phyloP scores from a whole-genome alignment of 2,329 filamentous ascomycete genomes.

The Laburnicola sp. region DNA sequence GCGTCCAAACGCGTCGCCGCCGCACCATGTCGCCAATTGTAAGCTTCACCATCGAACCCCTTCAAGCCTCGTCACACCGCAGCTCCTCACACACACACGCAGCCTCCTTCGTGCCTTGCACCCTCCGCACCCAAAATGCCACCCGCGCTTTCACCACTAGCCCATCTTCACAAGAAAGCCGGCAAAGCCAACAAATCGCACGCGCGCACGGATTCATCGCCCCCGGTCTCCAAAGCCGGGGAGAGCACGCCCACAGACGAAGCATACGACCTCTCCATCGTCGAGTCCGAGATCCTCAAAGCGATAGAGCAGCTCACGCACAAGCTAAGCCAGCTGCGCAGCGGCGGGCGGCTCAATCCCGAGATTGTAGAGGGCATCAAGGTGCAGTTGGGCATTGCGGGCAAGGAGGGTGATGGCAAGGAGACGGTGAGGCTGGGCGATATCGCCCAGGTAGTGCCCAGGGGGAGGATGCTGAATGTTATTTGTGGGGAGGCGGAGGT shows the following conservation, averaged over 20 bases:
- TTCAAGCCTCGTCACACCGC: neutral
- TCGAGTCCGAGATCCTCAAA: slow-evolving; percentile 60
- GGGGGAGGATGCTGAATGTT: slow-evolving; percentile 64
- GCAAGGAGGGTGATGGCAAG: slow-evolving; percentile 41
- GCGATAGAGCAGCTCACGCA: slow-evolving; percentile 61
- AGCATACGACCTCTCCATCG: slow-evolving; percentile 62
- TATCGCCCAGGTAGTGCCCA: slow-evolving; percentile 68
- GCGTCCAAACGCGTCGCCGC: slow-evolving; percentile 26
- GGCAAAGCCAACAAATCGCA: slow-evolving; percentile 53
- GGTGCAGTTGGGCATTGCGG: slow-evolving; percentile 58
- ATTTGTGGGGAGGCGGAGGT: slow-evolving; percentile 67
- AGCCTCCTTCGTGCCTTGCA: slow-evolving; percentile 5
- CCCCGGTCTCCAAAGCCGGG: slow-evolving; percentile 29
- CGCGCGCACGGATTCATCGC: slow-evolving; percentile 40
- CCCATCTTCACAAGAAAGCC: slow-evolving; percentile 53
- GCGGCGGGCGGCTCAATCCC: slow-evolving; percentile 65
- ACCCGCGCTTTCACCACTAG: slow-evolving; percentile 50
- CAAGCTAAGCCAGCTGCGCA: slow-evolving; percentile 64
- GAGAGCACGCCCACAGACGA: slow-evolving; percentile 51
- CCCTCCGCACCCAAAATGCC: slow-evolving; percentile 13
- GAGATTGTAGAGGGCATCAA: slow-evolving; percentile 63
- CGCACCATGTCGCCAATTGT: slow-evolving; percentile 30
- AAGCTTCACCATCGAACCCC: slow-evolving; percentile 15
- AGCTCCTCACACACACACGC: slow-evolving; percentile 13
- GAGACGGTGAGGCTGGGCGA: slow-evolving; percentile 61